Base-by-base conservation (phyloP, 129 eudicot species). In the Tagetes patula region DNA sequence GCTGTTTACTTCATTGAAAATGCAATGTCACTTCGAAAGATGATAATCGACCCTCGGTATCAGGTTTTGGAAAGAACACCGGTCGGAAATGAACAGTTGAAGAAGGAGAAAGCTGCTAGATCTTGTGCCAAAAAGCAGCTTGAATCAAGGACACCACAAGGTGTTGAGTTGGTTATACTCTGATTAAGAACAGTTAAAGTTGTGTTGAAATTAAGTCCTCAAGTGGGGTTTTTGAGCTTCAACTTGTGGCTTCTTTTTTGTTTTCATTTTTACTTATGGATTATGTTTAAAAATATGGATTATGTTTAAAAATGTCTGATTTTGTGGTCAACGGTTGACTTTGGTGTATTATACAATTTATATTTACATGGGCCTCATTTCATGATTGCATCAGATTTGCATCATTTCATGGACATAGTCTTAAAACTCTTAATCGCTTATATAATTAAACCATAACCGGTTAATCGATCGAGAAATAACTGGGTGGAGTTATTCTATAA, bases 81-180 rank as follows among this genome's bases (percentile, higher is more conserved):
- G 5, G 39, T 70, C 8, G 72, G 71, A 54, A 70, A 54, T 36
- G 74, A 47, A 7, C 76, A 73, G 73, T 55, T 80, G 27, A 86
- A 83, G 87, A 80, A 75, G 75, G 87, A 83, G 62, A 84, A 83
- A 68, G 70, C 84, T 67, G 87, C 91, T 31, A 81, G 91, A 77
- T 74, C 52, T 41, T 83, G 74, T 67, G 91, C 91, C 41, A 77
- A 56, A 49, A 69, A 77, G 77, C 91, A 86, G 47, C 82, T 86
- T 61, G 77, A 81, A 81, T 40, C 82, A 32, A 78, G 78, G 62
- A 75, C 61, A 52, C 87, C 85, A 67, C 74, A 67, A 11, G 85
- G 75, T 34, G 85, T 86, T 50, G 79, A 83, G 31, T 72, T 86
- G 76, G 82, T 80, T 42, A 83, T 86, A 65, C 85, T 86, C 74